These are phyloP conservation scores for Sarocladiaceae sp. DNA, from an alignment of 2,329 filamentous ascomycete species.

Conservation along the genomic window DNA sequence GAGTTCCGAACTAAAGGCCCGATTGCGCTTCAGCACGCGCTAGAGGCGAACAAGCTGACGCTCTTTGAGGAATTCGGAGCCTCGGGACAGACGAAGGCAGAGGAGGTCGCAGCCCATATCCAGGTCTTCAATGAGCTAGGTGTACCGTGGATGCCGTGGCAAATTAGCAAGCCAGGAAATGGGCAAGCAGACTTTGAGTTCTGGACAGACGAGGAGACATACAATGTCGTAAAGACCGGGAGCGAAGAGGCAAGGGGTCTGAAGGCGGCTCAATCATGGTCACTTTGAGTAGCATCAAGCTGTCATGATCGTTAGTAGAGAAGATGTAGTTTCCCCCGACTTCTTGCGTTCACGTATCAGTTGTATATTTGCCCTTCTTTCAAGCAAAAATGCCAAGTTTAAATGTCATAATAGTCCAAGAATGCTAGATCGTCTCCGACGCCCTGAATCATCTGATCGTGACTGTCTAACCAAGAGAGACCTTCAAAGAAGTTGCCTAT, in stretches of 20 bases:
- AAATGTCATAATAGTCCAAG: constrained; percentile 3
- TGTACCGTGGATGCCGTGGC: constrained; percentile 10
- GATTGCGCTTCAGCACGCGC: constrained; percentile 4
- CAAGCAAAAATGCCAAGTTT: too few relatives aligned
- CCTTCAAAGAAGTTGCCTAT: neutral
- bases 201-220: constrained; percentile 7
- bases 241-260: neutral
- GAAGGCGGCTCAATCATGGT: neutral
- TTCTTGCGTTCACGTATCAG: too few relatives aligned
- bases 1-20: constrained; percentile 7
- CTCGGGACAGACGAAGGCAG: neutral
- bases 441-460: neutral
- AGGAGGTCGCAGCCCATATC: constrained; percentile 7
- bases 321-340: too few relatives aligned
- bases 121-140: constrained; percentile 5
- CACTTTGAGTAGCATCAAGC: too few relatives aligned
- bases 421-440: constrained; percentile 5
- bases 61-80: constrained; percentile 9
- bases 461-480: neutral
- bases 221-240: neutral
- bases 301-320: too few relatives aligned
- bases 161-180: constrained; percentile 10
- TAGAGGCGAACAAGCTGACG: constrained; percentile 4
- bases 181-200: constrained; percentile 9
- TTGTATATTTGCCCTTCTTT: too few relatives aligned